Evolutionary conservation across 495 filamentous ascomycete species (phyloP).

Genomic region (Neurospora pannonica): DNA sequence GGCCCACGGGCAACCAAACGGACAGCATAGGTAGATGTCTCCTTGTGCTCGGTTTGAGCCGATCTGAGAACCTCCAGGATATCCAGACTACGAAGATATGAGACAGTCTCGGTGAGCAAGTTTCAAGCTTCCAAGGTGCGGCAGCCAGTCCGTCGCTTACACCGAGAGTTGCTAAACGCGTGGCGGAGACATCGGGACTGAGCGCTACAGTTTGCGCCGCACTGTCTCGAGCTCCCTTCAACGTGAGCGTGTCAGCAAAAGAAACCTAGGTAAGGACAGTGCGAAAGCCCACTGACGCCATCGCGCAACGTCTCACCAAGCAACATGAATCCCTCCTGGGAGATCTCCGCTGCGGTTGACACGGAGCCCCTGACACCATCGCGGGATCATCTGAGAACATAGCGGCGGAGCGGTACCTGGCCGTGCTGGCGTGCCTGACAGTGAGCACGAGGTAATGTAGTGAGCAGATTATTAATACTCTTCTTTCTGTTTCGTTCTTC

Average conservation of each 20-base stretch:
- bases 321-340: background rate
- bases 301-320: background rate
- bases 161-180: background rate
- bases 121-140: slow-evolving; percentile 3
- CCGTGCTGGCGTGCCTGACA: background rate
- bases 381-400: background rate
- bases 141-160: background rate
- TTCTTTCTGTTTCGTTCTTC: background rate
- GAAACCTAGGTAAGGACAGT: too few species aligned
- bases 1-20: background rate
- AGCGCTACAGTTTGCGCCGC: background rate
- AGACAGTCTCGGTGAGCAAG: slow-evolving; percentile 7
- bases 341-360: background rate
- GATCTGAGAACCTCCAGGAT: background rate
- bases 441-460: background rate
- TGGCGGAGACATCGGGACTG: background rate
- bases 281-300: background rate
- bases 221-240: background rate
- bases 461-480: slow-evolving; percentile 9
- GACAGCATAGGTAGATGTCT: background rate
- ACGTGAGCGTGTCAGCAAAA: too few species aligned
- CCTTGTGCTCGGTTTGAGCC: background rate
- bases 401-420: background rate
- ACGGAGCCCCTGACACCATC: background rate
- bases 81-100: background rate